These are phyloP conservation scores for Coniochaeta ligniaria DNA, from an alignment of 2,329 filamentous ascomycete species.

Conservation along the genomic window DNA sequence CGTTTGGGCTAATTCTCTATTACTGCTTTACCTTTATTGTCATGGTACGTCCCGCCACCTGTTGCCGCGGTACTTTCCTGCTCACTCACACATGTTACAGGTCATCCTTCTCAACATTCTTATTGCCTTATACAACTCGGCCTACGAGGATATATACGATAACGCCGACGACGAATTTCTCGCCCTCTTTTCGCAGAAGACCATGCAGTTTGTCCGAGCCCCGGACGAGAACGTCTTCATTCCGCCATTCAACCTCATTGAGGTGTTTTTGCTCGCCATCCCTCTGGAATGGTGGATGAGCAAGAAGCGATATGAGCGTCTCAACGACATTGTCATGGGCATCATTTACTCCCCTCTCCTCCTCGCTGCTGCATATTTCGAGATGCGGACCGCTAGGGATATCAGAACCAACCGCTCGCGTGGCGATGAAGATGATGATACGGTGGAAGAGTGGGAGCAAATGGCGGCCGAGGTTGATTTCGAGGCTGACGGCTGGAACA, in stretches of 20 bases:
- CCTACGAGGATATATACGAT: conserved; percentile 89
- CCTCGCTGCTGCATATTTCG: conserved; percentile 66
- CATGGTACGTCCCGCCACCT: conserved; percentile 56
- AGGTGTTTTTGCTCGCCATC: conserved; percentile 70
- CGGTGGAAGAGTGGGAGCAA: conserved; percentile 90
- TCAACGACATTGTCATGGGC: conserved; percentile 88
- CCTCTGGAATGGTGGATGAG: conserved; percentile 95
- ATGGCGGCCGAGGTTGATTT: conserved; percentile 65
- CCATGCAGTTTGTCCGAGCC: conserved; percentile 92
- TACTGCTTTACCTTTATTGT: conserved; percentile 97
- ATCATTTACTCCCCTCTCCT: conserved; percentile 79
- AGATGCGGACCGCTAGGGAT: conserved; percentile 55
- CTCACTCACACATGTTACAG: conserved; percentile 17
- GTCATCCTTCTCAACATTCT: conserved; percentile 85
- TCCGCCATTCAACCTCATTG: conserved; percentile 87
- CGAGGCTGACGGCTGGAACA: conserved; percentile 77
- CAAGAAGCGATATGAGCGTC: conserved; percentile 61
- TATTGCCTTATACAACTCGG: conserved; percentile 93
- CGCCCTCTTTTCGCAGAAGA: conserved; percentile 87
- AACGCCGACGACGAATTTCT: conserved; percentile 95
- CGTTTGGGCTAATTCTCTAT: conserved; percentile 91
- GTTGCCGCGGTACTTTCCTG: background rate
- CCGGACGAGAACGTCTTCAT: conserved; percentile 99
- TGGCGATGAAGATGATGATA: conserved; percentile 86
- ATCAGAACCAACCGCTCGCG: conserved; percentile 68